These are phyloP conservation scores for Dioszegia crocea DNA, from an alignment of 768 basidiomycete species.

Conservation along the genomic window DNA sequence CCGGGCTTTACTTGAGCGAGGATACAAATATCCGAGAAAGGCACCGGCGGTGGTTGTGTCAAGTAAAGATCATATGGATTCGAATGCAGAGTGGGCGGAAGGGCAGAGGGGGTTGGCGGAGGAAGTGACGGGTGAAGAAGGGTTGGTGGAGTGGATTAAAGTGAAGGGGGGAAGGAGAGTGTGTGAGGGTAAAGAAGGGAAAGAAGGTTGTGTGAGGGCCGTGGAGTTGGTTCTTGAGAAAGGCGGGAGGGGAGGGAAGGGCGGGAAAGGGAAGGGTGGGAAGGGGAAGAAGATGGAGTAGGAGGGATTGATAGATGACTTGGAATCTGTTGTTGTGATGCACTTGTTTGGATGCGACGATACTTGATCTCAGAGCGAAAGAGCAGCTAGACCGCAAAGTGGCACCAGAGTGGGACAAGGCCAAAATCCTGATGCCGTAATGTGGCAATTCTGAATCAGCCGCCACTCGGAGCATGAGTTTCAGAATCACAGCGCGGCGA, in stretches of 20 bases:
- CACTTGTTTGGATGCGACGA: too few relatives aligned
- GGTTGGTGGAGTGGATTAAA: constrained; percentile 33
- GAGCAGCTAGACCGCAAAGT: too few relatives aligned
- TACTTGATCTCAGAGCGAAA: too few relatives aligned
- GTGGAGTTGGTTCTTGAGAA: not conserved
- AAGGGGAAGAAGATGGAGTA: not conserved
- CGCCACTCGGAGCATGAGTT: too few relatives aligned
- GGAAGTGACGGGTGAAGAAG: constrained; percentile 44
- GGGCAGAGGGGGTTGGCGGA: constrained; percentile 44
- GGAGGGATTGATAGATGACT: not conserved
- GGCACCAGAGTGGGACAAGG: too few relatives aligned
- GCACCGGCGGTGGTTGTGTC: constrained; percentile 37
- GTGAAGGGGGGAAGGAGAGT: constrained; percentile 12
- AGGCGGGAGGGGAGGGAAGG: too few relatives aligned
- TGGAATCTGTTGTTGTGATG: too few relatives aligned
- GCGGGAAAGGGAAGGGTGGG: not conserved
- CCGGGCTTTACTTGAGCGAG: constrained; percentile 29
- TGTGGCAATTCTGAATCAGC: too few relatives aligned
- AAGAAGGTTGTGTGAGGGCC: not conserved
- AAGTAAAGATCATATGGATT: constrained; percentile 30
- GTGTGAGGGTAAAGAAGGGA: constrained; percentile 10
- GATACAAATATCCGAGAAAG: constrained; percentile 31
- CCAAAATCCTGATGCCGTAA: too few relatives aligned
- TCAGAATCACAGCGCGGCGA: too few relatives aligned
- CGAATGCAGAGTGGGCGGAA: constrained; percentile 38